Evolutionary conservation across 352 stramenopile species (phyloP).

Genomic region (Globisporangium perplexum): DNA sequence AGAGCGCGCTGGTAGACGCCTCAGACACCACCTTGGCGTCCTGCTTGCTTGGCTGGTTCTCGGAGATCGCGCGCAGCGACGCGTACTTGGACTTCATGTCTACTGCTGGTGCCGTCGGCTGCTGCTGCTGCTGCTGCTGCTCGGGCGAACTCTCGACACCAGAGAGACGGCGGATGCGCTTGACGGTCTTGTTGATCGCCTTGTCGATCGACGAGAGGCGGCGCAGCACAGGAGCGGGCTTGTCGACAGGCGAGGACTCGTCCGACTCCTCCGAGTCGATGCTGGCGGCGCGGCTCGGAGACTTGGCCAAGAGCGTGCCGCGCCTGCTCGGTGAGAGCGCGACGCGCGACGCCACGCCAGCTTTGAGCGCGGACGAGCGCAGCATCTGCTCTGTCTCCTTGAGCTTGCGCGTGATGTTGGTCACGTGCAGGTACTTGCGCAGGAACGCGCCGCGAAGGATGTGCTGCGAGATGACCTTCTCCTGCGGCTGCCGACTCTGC

Average conservation of each 20-base stretch:
- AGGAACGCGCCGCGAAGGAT: slow-evolving; percentile 52
- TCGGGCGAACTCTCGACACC: slow-evolving; percentile 12
- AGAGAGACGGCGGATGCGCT: slow-evolving; percentile 47
- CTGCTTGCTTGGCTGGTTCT: slow-evolving; percentile 5
- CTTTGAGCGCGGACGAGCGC: slow-evolving; percentile 23
- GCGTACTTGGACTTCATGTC: slow-evolving; percentile 19
- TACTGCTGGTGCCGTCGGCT: not conserved
- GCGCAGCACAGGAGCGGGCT: slow-evolving; percentile 22
- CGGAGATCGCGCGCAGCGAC: slow-evolving; percentile 32
- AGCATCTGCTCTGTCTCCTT: slow-evolving; percentile 56
- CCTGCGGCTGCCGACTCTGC: slow-evolving; percentile 18
- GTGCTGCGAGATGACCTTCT: slow-evolving; percentile 52
- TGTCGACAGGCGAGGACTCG: slow-evolving; percentile 6
- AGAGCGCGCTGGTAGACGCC: not conserved
- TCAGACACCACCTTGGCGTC: not conserved
- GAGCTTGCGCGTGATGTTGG: slow-evolving; percentile 54
- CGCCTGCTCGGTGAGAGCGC: not conserved
- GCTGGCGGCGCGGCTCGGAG: not conserved
- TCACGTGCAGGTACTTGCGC: slow-evolving; percentile 61
- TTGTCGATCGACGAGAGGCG: slow-evolving; percentile 55
- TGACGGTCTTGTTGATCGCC: slow-evolving; percentile 55
- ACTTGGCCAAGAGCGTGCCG: not conserved
- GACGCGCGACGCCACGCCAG: slow-evolving; percentile 9
- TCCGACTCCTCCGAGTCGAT: slow-evolving; percentile 9
- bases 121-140: not conserved